Evolutionary conservation across 768 basidiomycete species (phyloP).

Genomic region (Auricularia cornea): DNA sequence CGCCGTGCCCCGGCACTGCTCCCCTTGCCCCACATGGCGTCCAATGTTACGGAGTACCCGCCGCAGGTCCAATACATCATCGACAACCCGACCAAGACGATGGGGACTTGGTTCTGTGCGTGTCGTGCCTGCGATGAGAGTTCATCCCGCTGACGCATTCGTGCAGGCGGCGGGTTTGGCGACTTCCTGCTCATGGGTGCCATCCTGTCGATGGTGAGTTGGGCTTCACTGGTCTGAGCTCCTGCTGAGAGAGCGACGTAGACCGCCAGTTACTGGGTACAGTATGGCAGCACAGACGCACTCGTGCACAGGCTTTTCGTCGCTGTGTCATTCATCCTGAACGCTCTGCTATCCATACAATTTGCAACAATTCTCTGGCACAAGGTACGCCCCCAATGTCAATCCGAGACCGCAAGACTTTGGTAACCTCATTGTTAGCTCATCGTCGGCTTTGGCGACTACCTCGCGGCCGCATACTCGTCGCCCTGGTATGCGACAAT

Average conservation of each 20-base stretch:
- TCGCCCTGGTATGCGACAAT: not conserved
- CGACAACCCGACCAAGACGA: not conserved
- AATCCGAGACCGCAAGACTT: too few relatives aligned
- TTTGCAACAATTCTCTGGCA: not conserved
- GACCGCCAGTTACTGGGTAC: not conserved
- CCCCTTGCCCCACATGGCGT: not conserved
- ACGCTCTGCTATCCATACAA: not conserved
- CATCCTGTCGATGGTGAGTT: not conserved
- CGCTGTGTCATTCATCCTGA: not conserved
- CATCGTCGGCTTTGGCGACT: not conserved
- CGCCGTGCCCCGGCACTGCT: not conserved
- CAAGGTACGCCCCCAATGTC: not conserved
- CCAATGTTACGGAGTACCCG: not conserved
- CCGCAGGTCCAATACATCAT: not conserved
- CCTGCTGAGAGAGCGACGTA: not conserved
- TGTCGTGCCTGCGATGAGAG: not conserved
- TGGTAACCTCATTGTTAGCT: too few relatives aligned
- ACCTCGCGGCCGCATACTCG: not conserved
- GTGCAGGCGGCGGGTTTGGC: not conserved
- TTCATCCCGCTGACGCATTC: not conserved
- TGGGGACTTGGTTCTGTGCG: not conserved
- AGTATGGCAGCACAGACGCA: not conserved
- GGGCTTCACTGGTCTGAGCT: not conserved
- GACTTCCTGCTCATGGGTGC: not conserved
- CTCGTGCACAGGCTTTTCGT: not conserved